A percentile compares a stretch with the other conserved stretches of the same genome.
phyloP scores from a whole-genome alignment of 805 yeast genomes.

The Candida koratica region DNA sequence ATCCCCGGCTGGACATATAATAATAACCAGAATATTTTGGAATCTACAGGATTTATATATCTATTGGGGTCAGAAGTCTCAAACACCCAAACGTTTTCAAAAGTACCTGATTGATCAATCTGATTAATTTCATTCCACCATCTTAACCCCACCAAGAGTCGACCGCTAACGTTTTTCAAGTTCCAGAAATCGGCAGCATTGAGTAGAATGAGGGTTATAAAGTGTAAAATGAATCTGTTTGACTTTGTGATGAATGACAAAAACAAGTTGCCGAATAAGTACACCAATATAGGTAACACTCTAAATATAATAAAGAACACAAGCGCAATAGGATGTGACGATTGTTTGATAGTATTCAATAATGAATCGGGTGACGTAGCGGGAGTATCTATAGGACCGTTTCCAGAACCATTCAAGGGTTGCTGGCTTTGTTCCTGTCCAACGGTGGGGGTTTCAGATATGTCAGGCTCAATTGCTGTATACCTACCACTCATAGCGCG shows the following conservation, averaged over 20 bases:
- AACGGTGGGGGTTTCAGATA: constrained; percentile 1
- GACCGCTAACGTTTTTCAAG: constrained; percentile 84
- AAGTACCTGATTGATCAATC: constrained; percentile 47
- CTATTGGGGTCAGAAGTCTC: constrained; percentile 75
- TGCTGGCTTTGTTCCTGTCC: too few relatives aligned
- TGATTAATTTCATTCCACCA: constrained; percentile 87
- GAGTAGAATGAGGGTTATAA: constrained; percentile 70
- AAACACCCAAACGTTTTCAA: constrained; percentile 77
- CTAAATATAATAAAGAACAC: constrained; percentile 61
- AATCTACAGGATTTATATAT: constrained; percentile 84
- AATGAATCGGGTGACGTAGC: too few relatives aligned
- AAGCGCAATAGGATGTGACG: constrained; percentile 82
- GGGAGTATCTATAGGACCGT: too few relatives aligned
- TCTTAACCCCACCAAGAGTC: constrained; percentile 83
- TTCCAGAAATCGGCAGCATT: constrained; percentile 93
- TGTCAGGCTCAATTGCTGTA: constrained; percentile 31
- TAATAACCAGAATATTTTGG: constrained; percentile 82
- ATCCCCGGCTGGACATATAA: constrained; percentile 69
- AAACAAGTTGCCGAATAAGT: constrained; percentile 67
- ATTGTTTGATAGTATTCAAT: too few relatives aligned
- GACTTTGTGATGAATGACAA: constrained; percentile 39
- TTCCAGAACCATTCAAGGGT: too few relatives aligned
- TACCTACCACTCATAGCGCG: constrained; percentile 19
- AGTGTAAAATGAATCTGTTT: constrained; percentile 64
- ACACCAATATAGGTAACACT: constrained; percentile 58